Evolutionary conservation across 176 grass and related monocot species (phyloP).

Genomic region (Oryza glumipatula): DNA sequence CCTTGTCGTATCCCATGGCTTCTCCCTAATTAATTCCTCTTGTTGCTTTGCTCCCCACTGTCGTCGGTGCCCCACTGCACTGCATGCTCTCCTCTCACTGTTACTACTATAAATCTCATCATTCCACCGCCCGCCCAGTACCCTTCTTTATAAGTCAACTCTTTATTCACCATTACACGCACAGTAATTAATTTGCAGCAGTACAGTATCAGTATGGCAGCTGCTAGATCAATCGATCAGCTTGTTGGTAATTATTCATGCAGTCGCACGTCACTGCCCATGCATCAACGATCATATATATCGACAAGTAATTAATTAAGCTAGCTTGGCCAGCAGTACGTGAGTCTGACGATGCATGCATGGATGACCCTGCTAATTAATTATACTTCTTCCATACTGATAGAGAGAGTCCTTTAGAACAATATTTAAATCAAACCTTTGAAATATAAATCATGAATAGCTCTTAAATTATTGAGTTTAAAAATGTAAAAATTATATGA

Average conservation of each 20-base stretch:
- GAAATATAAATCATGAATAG: too few relatives aligned
- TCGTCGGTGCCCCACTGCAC: neutral
- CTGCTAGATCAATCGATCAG: too few relatives aligned
- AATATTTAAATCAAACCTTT: too few relatives aligned
- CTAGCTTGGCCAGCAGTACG: neutral
- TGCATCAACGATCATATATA: neutral
- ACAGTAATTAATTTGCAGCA: too few relatives aligned
- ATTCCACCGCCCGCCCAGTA: neutral
- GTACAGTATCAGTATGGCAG: too few relatives aligned
- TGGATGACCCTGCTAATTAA: slow-evolving; percentile 21
- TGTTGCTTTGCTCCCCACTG: slow-evolving; percentile 32
- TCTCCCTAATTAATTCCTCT: slow-evolving; percentile 45
- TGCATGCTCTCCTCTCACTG: neutral
- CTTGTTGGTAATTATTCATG: neutral
- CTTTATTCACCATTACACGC: neutral
- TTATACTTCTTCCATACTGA: neutral
- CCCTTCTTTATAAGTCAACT: slow-evolving; percentile 49
- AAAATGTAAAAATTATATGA: too few relatives aligned
- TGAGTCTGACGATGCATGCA: neutral
- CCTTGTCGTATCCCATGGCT: slow-evolving; percentile 61
- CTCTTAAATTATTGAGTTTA: too few relatives aligned
- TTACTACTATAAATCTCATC: neutral
- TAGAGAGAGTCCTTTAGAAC: too few relatives aligned
- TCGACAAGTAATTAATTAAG: neutral
- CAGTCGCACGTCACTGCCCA: too few relatives aligned